phyloP scores from a whole-genome alignment of 331 rosid genomes.

The Arachis monticola region DNA sequence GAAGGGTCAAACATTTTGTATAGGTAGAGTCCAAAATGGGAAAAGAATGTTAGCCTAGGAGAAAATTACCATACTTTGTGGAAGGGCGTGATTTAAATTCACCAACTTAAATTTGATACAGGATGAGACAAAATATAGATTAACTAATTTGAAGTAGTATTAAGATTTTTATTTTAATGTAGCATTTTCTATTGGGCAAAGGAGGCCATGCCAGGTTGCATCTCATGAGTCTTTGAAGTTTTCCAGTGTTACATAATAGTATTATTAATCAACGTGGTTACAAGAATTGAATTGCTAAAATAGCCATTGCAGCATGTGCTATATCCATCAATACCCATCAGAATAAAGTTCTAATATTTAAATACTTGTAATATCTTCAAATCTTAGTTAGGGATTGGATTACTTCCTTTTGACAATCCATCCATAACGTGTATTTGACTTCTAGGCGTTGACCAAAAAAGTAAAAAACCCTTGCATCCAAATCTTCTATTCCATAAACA shows the following conservation, averaged over 20 bases:
- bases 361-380: neutral
- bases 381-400: neutral
- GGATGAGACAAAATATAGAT: too few species aligned
- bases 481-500: neutral
- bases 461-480: neutral
- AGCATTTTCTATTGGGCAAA: neutral
- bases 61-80: conserved; percentile 55
- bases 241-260: neutral
- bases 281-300: too few species aligned
- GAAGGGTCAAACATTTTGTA: too few species aligned
- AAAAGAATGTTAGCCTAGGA: neutral
- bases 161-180: too few species aligned
- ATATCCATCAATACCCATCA: neutral
- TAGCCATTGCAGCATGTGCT: neutral
- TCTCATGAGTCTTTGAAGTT: conserved; percentile 6
- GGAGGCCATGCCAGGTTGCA: neutral
- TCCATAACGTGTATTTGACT: neutral
- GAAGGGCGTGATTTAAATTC: conserved; percentile 66
- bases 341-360: neutral
- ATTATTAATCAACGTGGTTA: neutral
- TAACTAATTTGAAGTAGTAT: too few species aligned
- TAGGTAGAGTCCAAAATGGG: too few species aligned
- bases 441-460: too few species aligned
- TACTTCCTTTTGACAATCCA: neutral
- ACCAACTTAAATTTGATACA: too few species aligned